Base-by-base conservation (phyloP, 441 rosid genomes). In the Kokia cookei region DNA sequence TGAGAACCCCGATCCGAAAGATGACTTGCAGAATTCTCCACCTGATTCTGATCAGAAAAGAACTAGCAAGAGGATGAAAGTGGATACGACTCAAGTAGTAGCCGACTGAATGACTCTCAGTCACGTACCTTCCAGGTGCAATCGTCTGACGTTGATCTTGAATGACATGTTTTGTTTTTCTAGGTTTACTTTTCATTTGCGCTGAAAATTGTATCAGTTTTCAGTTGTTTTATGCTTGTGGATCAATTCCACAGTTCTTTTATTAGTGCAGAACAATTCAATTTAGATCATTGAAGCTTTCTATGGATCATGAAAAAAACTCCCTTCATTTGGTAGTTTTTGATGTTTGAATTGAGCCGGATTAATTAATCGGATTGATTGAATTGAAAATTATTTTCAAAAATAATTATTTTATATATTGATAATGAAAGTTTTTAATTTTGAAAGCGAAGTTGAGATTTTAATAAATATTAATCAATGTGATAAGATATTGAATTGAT, bases 111-210 rank as follows among this genome's bases (percentile, higher is more conserved):
- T 12, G 68, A 57, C 6, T 70, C 73, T 35, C 81, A 72, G 24
- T 71, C 69, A 15, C 74, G 77, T n/a, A 57, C 69, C 55, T 75
- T 78, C 53, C 72, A 55, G 9, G 53, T 74, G 9, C 75, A 64
- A 37, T 54, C 78, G 15, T 74, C 81, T 45, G 73, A 78, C 40
- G 81, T 64, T 54, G 81, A 74, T 58, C 26, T 45, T 1, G 81
- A 78, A 64, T 78, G 55, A 63, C 53, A 43, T 12, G 29, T 10
- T 27, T 50, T 12, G 29, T 10, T 37, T 47, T 27, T 12, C 24
- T 17, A 24, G 29, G 8, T 1, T 12, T 24, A 19, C 10, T 47
- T 66, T 22, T 2, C 15, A 17, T 64, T 64, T 17, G 27, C 4
- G 68, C 15, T 40, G 50, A 54, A 5, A 43, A 13, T 43, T 14